Base-by-base conservation (phyloP, 768 basidiomycete genomes). In the Wakefieldia striispora region DNA sequence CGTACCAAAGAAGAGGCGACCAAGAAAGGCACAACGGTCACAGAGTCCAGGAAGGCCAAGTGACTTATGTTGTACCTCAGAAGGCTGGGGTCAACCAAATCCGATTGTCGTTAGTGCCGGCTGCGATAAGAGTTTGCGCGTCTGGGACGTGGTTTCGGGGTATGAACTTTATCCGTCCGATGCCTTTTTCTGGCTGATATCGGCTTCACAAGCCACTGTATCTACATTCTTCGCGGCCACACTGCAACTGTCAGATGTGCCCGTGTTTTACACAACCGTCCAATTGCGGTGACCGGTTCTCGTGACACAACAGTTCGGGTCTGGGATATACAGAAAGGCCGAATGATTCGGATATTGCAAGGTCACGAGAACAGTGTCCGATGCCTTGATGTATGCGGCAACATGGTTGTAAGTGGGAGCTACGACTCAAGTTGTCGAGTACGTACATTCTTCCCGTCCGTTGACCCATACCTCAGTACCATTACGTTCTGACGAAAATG, bases 111-210 rank as follows among this genome's bases (percentile, higher is more conserved):
- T 98, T 20, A 93, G 88, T 51, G 95, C 91, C 1, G 95, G 94
- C 5, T 97, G 95, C 60, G 95, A 99, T 63, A 87, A 94, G 58
- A 80, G 82, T 39, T 71, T 99, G n/a, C 76, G 87, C 31, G 91
- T 99, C 0, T 97, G 95, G 95, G 92, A 97, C 62, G 81, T 88
- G 7, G 76, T 80, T 43, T 83, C 88, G 16, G 94, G 94, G 87
- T 95, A 61, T 41, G 83, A 63, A 3, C 16, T 20, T 35, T 27
- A 11, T 33, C 16, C 0, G 7, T 24, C 14, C 19, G 53, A 21
- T 11, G 1, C 34, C 33, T 46, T 17, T 37, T 21, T 1, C 37
- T 13, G 6, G 26, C 51, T 67, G 20, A 58, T 47, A 16, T 37
- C 6, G 1, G 3, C 5, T 36, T 4, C 23, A 11, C 5, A 43